Percentiles rank a stretch among this genome's conserved stretches.
Conservation (phyloP, 2,329 filamentous ascomycete genomes). For the Pseudomassariella vexata region DNA sequence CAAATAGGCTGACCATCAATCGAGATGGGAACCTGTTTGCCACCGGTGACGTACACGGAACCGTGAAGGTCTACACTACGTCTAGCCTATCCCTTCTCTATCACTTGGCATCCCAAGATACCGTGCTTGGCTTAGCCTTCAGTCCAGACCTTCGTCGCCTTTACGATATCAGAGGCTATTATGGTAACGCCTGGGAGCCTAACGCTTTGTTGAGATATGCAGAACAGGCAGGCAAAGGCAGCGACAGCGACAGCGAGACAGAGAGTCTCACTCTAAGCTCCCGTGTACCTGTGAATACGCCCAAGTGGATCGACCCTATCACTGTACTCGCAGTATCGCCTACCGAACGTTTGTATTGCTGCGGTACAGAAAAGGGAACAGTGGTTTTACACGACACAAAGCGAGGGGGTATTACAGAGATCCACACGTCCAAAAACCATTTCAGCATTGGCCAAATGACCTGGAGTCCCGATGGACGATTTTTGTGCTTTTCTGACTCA, state of each 20-base stretch:
- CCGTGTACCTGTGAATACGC: too few species aligned
- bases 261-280: too few species aligned
- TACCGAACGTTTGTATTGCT: too few species aligned
- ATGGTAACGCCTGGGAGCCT: constrained; percentile 23
- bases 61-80: constrained; percentile 18
- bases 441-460: too few species aligned
- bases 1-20: constrained; percentile 16
- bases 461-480: too few species aligned
- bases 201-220: constrained; percentile 13
- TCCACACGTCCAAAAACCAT: too few species aligned
- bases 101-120: constrained; percentile 19
- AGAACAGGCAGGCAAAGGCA: constrained; percentile 6
- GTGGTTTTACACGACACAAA: too few species aligned
- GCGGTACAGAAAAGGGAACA: too few species aligned
- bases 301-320: too few species aligned
- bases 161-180: constrained; percentile 22
- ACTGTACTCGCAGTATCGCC: too few species aligned
- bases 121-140: constrained; percentile 15
- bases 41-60: constrained; percentile 20
- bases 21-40: constrained; percentile 21
- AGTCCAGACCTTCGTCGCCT: constrained; percentile 18
- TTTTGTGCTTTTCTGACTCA: too few species aligned
- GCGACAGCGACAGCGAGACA: background rate
- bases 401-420: too few species aligned
- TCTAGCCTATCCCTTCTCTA: constrained; percentile 19